Base-by-base conservation (phyloP, 1,284 basidiomycete species). In the Austroboletus novae-zelandiae region DNA sequence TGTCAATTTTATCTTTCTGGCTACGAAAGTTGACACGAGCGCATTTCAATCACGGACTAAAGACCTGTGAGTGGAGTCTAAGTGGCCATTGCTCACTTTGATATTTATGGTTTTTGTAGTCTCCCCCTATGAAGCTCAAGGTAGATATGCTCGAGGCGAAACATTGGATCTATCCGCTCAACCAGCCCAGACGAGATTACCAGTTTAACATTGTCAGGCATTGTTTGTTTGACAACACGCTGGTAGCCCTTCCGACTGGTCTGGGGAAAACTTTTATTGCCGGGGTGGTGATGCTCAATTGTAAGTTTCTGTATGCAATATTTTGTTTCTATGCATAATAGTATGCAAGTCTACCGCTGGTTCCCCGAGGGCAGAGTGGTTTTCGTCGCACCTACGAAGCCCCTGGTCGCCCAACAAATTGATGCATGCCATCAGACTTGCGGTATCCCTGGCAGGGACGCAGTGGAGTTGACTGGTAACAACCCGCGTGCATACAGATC, bases 191-290 rank as follows among this genome's bases (percentile, higher is more conserved):
- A 61, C 86, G 97, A 54, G 88, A 92, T 60, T 99, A 99, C 65
- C 97, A 99, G 62, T 96, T 82, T 67, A 97, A 98, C 58, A 98
- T 99, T 54, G 89, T 94, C 47, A 84, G 81, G 59, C 80, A 84
- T 32, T 90, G 88, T 61, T 78, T 99, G 29, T 94, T 91, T 60
- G 90, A 98, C 45, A 99, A 99, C 64, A 93, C 93, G 3, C 81
- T 99, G 5, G 95, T 98, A 20, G 91, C 94, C 1, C 74, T 99
- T 11, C 97, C 97, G 0, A 99, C 97, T 0, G 97, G 97, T 52
- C 75, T 99, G 7, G 97, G 97, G 18, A 99, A 99, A 74, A 99
- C 97, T 0, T 99, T 99, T 64, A 91, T 99, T 53, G 97, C 97
- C 1, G 95, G 96, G 1, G 93, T 94, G 1, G 84, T 99, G 18